These are phyloP conservation scores for Pezicula radicicola DNA, from an alignment of 2,329 filamentous ascomycete species.

Conservation along the genomic window DNA sequence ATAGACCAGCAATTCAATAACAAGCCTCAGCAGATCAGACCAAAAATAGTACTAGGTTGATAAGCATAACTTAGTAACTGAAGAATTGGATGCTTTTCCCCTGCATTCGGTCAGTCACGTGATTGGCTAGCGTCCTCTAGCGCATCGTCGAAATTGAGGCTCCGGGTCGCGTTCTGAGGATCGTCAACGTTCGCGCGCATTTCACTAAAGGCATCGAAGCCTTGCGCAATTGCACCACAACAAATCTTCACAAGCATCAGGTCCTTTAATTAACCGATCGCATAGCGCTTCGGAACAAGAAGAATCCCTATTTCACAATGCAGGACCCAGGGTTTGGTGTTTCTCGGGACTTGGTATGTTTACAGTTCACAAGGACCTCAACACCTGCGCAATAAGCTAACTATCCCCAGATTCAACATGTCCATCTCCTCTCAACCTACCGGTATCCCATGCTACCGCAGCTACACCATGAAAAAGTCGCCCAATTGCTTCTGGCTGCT, in stretches of 20 bases:
- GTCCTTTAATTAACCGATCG: neutral
- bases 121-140: neutral
- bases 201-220: neutral
- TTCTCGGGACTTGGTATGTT: constrained; percentile 37
- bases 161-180: neutral
- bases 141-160: neutral
- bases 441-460: constrained; percentile 73
- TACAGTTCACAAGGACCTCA: neutral
- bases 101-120: neutral
- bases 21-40: no score
- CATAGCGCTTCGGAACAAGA: neutral
- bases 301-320: neutral
- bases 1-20: no score
- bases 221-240: neutral
- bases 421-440: constrained; percentile 84
- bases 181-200: neutral
- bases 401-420: constrained; percentile 68
- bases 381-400: neutral
- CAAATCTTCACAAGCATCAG: neutral
- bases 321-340: constrained; percentile 45
- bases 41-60: no score
- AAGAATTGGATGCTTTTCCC: no score
- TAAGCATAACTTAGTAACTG: no score
- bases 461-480: constrained; percentile 72
- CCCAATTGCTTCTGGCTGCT: constrained; percentile 79